Conservation (phyloP, 768 basidiomycete species). For the Mycena vulgaris region DNA sequence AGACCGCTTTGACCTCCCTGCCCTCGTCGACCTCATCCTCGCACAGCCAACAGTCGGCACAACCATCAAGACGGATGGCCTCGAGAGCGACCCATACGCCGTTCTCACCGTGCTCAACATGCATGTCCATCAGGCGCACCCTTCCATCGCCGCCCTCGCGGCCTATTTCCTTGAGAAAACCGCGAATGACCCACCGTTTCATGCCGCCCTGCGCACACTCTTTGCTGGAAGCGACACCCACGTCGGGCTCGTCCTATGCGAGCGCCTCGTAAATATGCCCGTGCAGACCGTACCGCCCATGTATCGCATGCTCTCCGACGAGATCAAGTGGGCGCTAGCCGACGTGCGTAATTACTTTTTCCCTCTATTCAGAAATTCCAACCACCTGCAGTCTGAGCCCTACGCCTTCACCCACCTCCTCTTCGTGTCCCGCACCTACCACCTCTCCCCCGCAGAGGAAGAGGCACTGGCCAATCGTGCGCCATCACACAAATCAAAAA, state of each 20-base stretch:
- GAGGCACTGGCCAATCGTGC: constrained; percentile 63
- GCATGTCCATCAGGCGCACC: constrained; percentile 77
- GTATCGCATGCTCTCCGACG: constrained; percentile 90
- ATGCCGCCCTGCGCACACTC: constrained; percentile 67
- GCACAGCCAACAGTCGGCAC: constrained; percentile 84
- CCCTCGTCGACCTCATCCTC: constrained; percentile 86
- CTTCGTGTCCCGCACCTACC: constrained; percentile 85
- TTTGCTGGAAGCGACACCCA: constrained; percentile 66
- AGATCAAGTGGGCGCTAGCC: constrained; percentile 80
- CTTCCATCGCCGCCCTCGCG: constrained; percentile 78
- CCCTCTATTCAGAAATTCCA: background rate
- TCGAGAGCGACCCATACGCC: constrained; percentile 92
- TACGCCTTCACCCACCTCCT: constrained; percentile 83
- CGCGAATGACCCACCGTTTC: constrained; percentile 62
- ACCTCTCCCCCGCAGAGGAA: constrained; percentile 80
- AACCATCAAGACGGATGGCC: constrained; percentile 93
- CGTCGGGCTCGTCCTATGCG: constrained; percentile 89
- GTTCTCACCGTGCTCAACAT: constrained; percentile 89
- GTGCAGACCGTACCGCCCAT: constrained; percentile 93
- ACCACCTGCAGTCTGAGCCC: constrained; percentile 63
- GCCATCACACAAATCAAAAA: constrained; percentile 50
- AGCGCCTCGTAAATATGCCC: constrained; percentile 96
- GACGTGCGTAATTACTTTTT: constrained; percentile 63
- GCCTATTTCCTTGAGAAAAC: constrained; percentile 80
- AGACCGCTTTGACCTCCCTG: constrained; percentile 76